Conservation (phyloP, 129 eudicot genomes). For the Saposhnikovia divaricata region DNA sequence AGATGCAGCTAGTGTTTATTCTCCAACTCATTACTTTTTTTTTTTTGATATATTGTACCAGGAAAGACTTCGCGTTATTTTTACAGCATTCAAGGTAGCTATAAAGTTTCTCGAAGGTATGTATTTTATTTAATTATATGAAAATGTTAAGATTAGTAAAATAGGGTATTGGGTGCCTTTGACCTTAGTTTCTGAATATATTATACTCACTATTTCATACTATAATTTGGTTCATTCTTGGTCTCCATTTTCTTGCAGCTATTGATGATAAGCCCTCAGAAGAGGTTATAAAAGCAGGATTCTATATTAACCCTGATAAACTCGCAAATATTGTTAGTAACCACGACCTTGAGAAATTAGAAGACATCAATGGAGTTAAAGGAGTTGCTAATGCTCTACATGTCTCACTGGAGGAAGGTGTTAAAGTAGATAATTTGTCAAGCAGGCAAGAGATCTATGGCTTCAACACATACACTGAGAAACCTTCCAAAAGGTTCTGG, state of each 20-base stretch:
- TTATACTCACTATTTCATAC: neutral
- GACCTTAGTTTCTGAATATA: neutral
- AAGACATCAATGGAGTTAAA: slow-evolving; percentile 44
- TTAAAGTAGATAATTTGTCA: slow-evolving; percentile 38
- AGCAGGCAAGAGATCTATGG: slow-evolving; percentile 64
- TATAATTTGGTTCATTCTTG: neutral
- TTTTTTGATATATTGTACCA: slow-evolving; percentile 15
- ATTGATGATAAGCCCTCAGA: slow-evolving; percentile 30
- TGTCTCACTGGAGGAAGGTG: slow-evolving; percentile 57
- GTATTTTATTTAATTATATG: neutral
- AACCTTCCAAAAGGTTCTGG: slow-evolving; percentile 76
- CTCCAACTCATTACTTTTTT: neutral
- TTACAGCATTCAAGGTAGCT: slow-evolving; percentile 53
- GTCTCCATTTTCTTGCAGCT: slow-evolving; percentile 16
- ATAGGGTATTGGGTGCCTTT: neutral
- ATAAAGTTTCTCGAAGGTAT: slow-evolving; percentile 65
- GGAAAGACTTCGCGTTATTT: slow-evolving; percentile 56
- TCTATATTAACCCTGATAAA: slow-evolving; percentile 49
- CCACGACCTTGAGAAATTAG: slow-evolving; percentile 38
- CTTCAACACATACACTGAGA: slow-evolving; percentile 62
- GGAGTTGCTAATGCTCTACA: slow-evolving; percentile 53
- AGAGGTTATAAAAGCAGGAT: slow-evolving; percentile 47
- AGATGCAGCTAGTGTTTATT: neutral
- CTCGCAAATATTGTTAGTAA: slow-evolving; percentile 59
- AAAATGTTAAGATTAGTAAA: neutral